A percentile compares a stretch with the other conserved stretches of the same genome.
phyloP scores from a whole-genome alignment of 768 basidiomycete species.

The Tricholoma terreum region DNA sequence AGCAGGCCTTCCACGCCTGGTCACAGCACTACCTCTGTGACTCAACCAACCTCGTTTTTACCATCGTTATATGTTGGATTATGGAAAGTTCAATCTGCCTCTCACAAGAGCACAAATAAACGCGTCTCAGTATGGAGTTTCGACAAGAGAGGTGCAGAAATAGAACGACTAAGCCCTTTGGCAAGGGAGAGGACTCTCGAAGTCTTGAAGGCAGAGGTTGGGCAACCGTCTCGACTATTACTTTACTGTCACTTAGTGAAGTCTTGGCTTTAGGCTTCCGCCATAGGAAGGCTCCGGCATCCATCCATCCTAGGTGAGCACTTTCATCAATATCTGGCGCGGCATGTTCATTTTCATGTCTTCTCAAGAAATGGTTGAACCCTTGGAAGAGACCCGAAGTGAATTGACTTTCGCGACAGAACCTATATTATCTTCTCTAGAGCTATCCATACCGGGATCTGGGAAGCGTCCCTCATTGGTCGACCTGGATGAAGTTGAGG shows the following conservation, averaged over 20 bases:
- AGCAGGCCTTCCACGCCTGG: slow-evolving; percentile 52
- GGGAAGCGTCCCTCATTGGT: slow-evolving; percentile 53
- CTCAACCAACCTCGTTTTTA: slow-evolving; percentile 40
- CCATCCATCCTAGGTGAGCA: slow-evolving; percentile 83
- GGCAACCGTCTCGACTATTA: slow-evolving; percentile 17
- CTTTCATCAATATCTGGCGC: slow-evolving; percentile 4
- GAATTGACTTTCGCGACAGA: slow-evolving; percentile 95
- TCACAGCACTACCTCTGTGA: slow-evolving; percentile 24
- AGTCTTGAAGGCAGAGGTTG: slow-evolving; percentile 87
- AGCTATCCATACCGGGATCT: slow-evolving; percentile 69
- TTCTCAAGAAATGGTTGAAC: slow-evolving; percentile 89
- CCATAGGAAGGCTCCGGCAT: slow-evolving; percentile 82
- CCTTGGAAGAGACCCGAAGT: slow-evolving; percentile 86
- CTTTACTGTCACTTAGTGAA: slow-evolving; percentile 9
- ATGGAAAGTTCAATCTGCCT: slow-evolving; percentile 86
- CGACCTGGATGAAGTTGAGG: slow-evolving; percentile 96
- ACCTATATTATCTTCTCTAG: slow-evolving; percentile 77
- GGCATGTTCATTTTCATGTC: slow-evolving; percentile 7
- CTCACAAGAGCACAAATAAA: slow-evolving; percentile 87
- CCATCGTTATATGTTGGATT: slow-evolving; percentile 72
- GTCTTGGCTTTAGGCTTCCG: slow-evolving; percentile 57
- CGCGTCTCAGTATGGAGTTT: slow-evolving; percentile 91
- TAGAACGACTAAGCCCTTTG: slow-evolving; percentile 61
- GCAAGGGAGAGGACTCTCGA: slow-evolving; percentile 78
- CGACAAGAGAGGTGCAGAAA: slow-evolving; percentile 76